A percentile compares a stretch with the other conserved stretches of the same genome.
Conservation (phyloP, 2,329 filamentous ascomycete species). For the Scedosporium minutisporum region DNA sequence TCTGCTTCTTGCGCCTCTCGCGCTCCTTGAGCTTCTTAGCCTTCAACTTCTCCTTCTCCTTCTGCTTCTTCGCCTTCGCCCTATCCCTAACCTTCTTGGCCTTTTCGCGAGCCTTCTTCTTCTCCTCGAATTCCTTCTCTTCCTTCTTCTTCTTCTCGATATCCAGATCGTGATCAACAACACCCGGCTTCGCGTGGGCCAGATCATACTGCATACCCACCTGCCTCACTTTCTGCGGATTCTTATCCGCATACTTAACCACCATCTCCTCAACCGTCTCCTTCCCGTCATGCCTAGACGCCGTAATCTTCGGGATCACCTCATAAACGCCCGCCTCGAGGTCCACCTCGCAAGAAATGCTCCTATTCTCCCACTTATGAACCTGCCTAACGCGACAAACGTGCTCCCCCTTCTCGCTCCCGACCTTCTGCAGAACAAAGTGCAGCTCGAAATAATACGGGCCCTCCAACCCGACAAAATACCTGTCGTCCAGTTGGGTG, state of each 20-base stretch:
- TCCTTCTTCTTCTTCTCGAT: slow-evolving; percentile 18
- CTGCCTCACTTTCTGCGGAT: slow-evolving; percentile 55
- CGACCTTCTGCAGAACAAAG: slow-evolving; percentile 29
- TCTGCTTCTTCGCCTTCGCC: slow-evolving; percentile 9
- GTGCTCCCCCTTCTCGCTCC: slow-evolving; percentile 17
- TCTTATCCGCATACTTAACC: slow-evolving; percentile 28
- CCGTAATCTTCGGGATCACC: slow-evolving; percentile 59
- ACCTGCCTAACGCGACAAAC: slow-evolving; percentile 23
- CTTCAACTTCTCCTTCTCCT: neutral
- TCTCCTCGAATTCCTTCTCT: slow-evolving; percentile 18
- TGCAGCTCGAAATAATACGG: slow-evolving; percentile 32
- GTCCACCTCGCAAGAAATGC: slow-evolving; percentile 61
- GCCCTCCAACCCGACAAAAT: slow-evolving; percentile 33
- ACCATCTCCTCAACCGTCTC: slow-evolving; percentile 52
- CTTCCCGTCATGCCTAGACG: slow-evolving; percentile 30
- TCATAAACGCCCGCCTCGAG: slow-evolving; percentile 60
- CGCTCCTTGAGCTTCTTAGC: slow-evolving; percentile 2
- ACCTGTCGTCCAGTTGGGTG: slow-evolving; percentile 35
- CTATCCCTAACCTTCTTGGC: slow-evolving; percentile 15
- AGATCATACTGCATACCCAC: slow-evolving; percentile 52
- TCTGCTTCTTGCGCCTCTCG: neutral
- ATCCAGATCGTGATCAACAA: slow-evolving; percentile 37
- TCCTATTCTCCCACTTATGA: slow-evolving; percentile 42
- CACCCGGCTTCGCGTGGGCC: slow-evolving; percentile 48
- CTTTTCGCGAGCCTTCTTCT: slow-evolving; percentile 16